Evolutionary conservation across 331 rosid genomes (phyloP).

Genomic region (Pyrus hybrid): DNA sequence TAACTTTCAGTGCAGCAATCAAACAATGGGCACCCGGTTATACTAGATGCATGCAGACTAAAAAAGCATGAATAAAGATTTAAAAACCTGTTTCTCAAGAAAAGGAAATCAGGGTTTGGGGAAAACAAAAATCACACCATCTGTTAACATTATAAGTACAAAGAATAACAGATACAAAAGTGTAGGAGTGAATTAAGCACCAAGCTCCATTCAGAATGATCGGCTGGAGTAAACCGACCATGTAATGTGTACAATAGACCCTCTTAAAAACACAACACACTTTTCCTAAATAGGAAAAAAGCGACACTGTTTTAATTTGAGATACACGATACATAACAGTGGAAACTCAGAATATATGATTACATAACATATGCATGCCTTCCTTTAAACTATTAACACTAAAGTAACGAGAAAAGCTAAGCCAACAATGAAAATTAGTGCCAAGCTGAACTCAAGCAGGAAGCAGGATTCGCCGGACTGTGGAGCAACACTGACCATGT

Average conservation of each 20-base stretch:
- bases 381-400: neutral
- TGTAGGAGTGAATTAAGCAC: neutral
- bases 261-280: neutral
- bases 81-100: neutral
- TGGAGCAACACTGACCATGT: neutral
- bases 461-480: neutral
- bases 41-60: neutral
- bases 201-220: neutral
- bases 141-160: neutral
- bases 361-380: too few relatives aligned
- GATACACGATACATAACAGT: neutral
- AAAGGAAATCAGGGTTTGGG: neutral
- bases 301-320: neutral
- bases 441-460: neutral
- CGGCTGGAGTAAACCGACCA: neutral
- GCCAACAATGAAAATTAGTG: neutral
- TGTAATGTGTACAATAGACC: neutral
- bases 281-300: neutral
- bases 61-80: neutral
- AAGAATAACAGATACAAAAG: neutral
- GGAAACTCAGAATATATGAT: too few relatives aligned
- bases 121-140: neutral
- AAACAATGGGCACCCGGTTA: neutral
- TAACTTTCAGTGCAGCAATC: slow-evolving; percentile 7
- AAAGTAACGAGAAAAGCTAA: neutral